Percentiles rank a stretch among this genome's conserved stretches.
These are phyloP conservation scores for Decorospora gaudefroyi DNA, from an alignment of 2,329 filamentous ascomycete species.

Conservation along the genomic window DNA sequence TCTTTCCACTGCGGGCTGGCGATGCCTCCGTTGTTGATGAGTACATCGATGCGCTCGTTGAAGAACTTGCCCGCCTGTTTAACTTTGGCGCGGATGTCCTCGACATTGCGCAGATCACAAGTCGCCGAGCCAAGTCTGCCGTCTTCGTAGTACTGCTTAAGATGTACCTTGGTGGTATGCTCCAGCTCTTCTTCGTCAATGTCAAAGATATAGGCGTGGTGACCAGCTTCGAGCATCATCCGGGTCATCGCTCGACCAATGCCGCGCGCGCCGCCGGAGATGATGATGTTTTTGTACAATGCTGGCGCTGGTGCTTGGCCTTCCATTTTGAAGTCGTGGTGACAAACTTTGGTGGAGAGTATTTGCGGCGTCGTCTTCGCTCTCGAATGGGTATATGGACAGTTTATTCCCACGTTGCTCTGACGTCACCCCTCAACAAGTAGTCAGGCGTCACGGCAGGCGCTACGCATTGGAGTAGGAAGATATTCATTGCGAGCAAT, in stretches of 20 bases:
- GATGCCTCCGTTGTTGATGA: slow-evolving; percentile 48
- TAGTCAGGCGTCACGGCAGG: slow-evolving; percentile 3
- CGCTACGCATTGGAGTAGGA: too few species aligned
- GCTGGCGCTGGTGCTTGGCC: slow-evolving; percentile 9
- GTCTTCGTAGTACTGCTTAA: slow-evolving; percentile 44
- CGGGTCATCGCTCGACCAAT: slow-evolving; percentile 55
- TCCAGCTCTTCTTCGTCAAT: slow-evolving; percentile 46
- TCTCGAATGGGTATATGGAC: too few species aligned
- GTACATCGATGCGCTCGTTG: slow-evolving; percentile 48
- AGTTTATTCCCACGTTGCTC: slow-evolving; percentile 25
- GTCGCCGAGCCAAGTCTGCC: slow-evolving; percentile 45
- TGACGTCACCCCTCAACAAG: slow-evolving; percentile 33
- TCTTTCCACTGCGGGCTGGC: slow-evolving; percentile 51
- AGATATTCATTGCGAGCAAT: not conserved
- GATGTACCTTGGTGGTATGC: slow-evolving; percentile 49
- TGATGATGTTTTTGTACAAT: slow-evolving; percentile 43
- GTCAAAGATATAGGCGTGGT: slow-evolving; percentile 56
- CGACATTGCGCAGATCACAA: slow-evolving; percentile 53
- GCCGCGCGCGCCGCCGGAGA: slow-evolving; percentile 53
- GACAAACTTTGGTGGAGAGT: slow-evolving; percentile 1
- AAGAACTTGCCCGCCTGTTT: slow-evolving; percentile 52
- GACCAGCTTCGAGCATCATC: slow-evolving; percentile 52
- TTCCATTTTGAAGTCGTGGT: slow-evolving; percentile 10
- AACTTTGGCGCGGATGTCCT: slow-evolving; percentile 50
- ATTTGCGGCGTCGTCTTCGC: slow-evolving; percentile 3